phyloP scores from a whole-genome alignment of 2,329 filamentous ascomycete genomes.

The Pseudogymnoascus sp. region DNA sequence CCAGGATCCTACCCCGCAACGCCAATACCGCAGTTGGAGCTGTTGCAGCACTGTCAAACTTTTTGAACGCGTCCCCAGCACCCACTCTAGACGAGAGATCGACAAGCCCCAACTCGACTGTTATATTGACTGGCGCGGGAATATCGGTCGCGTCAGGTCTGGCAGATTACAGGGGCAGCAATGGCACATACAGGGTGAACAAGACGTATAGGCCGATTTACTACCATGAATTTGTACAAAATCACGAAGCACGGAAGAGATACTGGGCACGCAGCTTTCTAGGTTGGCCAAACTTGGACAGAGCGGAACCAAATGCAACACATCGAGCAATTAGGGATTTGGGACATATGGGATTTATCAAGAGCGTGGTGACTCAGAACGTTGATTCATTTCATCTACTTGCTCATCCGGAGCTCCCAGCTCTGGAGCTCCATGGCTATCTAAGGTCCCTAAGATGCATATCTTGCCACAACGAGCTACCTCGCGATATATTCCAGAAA shows the following conservation, averaged over 20 bases:
- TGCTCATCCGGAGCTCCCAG: slow-evolving; percentile 68
- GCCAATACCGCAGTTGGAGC: slow-evolving; percentile 67
- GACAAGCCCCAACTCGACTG: slow-evolving; percentile 41
- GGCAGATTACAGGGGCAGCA: slow-evolving; percentile 82
- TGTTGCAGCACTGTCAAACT: slow-evolving; percentile 67
- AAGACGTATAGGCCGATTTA: slow-evolving; percentile 88
- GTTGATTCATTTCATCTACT: slow-evolving; percentile 87
- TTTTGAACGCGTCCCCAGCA: slow-evolving; percentile 60
- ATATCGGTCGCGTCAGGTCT: slow-evolving; percentile 90
- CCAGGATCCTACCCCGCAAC: slow-evolving; percentile 65
- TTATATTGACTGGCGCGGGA: slow-evolving; percentile 75
- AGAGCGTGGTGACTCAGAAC: slow-evolving; percentile 84
- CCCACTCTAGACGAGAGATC: slow-evolving; percentile 37
- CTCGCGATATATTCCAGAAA: slow-evolving; percentile 68
- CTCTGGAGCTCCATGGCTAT: slow-evolving; percentile 87
- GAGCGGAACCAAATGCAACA: slow-evolving; percentile 70
- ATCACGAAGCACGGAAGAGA: slow-evolving; percentile 78
- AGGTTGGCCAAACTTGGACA: slow-evolving; percentile 78
- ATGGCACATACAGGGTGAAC: slow-evolving; percentile 90
- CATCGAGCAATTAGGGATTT: slow-evolving; percentile 74
- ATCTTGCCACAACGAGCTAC: slow-evolving; percentile 66
- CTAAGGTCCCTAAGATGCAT: slow-evolving; percentile 75
- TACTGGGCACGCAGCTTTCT: slow-evolving; percentile 96
- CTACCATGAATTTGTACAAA: slow-evolving; percentile 78
- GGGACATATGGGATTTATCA: slow-evolving; percentile 64